A percentile compares a stretch with the other conserved stretches of the same genome.
Evolutionary conservation across 2,329 filamentous ascomycete species (phyloP).

Genomic region (Cadophora malorum): DNA sequence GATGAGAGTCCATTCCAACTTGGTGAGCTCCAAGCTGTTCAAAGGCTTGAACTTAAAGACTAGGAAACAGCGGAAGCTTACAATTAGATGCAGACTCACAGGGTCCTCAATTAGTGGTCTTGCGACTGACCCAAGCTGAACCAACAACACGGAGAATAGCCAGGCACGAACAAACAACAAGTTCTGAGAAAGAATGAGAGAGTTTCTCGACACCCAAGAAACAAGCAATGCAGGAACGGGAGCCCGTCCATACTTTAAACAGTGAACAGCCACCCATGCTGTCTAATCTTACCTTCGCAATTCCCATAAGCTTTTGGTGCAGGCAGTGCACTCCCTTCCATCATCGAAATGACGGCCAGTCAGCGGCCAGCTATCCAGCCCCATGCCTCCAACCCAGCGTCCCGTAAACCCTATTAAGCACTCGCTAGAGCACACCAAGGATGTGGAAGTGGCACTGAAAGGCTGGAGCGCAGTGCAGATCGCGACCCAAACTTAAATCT

Average conservation of each 20-base stretch:
- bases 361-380: too few relatives aligned
- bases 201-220: background rate
- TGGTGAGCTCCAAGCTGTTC: background rate
- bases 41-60: background rate
- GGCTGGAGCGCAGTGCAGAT: background rate
- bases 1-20: background rate
- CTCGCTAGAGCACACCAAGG: background rate
- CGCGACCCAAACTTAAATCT: conserved; percentile 14
- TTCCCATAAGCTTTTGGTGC: background rate
- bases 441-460: background rate
- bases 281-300: background rate
- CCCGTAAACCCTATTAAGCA: background rate
- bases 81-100: background rate
- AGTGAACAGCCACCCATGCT: background rate
- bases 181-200: conserved; percentile 6
- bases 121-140: background rate
- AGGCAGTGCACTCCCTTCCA: background rate
- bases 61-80: background rate
- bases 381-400: background rate
- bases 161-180: background rate
- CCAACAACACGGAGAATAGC: background rate
- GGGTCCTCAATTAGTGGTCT: too few relatives aligned
- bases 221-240: background rate
- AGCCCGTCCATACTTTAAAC: background rate
- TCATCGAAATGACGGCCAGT: background rate